Evolutionary conservation across 306 rosid species (phyloP).

Genomic region (Vigna hirtella): DNA sequence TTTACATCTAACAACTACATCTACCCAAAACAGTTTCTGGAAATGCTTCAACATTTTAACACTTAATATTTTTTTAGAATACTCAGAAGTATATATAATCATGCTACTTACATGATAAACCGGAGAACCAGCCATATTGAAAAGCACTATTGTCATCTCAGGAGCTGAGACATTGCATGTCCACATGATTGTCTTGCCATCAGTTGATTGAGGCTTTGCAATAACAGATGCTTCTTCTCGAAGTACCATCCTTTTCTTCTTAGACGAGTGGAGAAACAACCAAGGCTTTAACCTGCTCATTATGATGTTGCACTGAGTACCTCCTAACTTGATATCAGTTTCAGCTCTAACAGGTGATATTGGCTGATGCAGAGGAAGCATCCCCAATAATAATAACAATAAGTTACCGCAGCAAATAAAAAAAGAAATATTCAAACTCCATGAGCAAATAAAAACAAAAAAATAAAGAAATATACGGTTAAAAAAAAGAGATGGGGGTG

Average conservation of each 20-base stretch:
- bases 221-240: conserved; percentile 62
- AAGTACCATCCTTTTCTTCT: conserved; percentile 79
- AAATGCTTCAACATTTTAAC: conserved; percentile 41
- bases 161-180: conserved; percentile 97
- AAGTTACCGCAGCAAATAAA: conserved; percentile 38
- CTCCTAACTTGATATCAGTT: conserved; percentile 91
- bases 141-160: conserved; percentile 90
- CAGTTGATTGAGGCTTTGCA: conserved; percentile 64
- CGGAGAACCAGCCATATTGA: conserved; percentile 72
- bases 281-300: conserved; percentile 87
- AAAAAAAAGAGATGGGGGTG: background rate
- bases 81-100: conserved; percentile 28
- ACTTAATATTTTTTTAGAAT: conserved; percentile 32
- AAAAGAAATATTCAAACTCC: conserved; percentile 23
- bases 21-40: conserved; percentile 23
- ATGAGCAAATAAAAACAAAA: conserved; percentile 27
- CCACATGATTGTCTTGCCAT: conserved; percentile 86
- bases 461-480: background rate
- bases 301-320: conserved; percentile 88
- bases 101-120: conserved; percentile 83
- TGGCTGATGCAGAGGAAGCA: conserved; percentile 63
- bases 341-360: conserved; percentile 84
- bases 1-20: background rate
- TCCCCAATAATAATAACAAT: conserved; percentile 36
- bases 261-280: conserved; percentile 71